Percentiles rank a stretch among this genome's conserved stretches.
Evolutionary conservation across 257 asterid genomes (phyloP).

Genomic region (Solanum gandarillasii): DNA sequence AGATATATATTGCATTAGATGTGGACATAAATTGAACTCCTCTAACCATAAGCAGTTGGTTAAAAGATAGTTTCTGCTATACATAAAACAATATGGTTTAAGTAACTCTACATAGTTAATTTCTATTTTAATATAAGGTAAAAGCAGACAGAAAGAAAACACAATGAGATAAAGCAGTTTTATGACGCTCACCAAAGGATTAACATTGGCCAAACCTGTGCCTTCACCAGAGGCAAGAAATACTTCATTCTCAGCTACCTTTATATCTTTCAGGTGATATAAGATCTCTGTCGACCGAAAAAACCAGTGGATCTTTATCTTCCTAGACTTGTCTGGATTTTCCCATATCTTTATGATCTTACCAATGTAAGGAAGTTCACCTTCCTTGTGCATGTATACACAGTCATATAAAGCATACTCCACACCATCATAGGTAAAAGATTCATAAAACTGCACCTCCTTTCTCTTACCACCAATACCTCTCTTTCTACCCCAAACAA

Average conservation of each 20-base stretch:
- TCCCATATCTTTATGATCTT: constrained; percentile 73
- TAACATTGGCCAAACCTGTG: constrained; percentile 43
- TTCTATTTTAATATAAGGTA: background rate
- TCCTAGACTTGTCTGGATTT: constrained; percentile 25
- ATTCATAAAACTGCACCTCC: constrained; percentile 47
- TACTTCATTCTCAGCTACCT: constrained; percentile 45
- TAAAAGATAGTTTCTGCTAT: background rate
- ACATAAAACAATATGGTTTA: background rate
- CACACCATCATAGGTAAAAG: constrained; percentile 62
- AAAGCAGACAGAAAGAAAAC: background rate
- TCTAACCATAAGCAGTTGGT: background rate
- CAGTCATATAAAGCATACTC: constrained; percentile 49
- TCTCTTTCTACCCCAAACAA: constrained; percentile 55
- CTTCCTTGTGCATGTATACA: constrained; percentile 52
- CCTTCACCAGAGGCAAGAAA: constrained; percentile 86
- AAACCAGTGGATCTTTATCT: constrained; percentile 77
- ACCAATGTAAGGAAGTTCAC: constrained; percentile 52
- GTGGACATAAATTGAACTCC: background rate
- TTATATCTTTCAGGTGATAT: constrained; percentile 22
- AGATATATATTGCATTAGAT: background rate
- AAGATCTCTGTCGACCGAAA: constrained; percentile 64
- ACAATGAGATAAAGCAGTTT: background rate
- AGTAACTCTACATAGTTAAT: background rate
- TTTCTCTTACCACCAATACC: constrained; percentile 39
- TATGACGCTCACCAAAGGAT: constrained; percentile 39